Base-by-base conservation (phyloP, 202 grass and related monocot species). In the Miscanthus sacchariflorus region DNA sequence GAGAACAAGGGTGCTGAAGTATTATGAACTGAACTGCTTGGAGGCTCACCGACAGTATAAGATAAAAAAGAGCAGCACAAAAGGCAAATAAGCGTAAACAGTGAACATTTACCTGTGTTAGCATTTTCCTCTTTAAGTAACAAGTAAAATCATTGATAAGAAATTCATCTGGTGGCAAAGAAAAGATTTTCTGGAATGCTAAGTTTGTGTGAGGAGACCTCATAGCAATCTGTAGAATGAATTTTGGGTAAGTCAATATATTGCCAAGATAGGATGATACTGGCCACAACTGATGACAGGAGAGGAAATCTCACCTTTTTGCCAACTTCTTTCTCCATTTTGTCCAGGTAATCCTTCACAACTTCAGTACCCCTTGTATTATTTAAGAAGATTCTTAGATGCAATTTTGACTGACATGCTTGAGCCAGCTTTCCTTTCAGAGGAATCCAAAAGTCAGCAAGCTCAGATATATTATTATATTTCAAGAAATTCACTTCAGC, bases 81-180 rank as follows among this genome's bases (percentile, higher is more conserved):
- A 33, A 56, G 30, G 12, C 5, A 67, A 85, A 78, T 39, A 83
- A 40, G 63, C 28, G 6, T 74, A 76, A 35, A 23, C 0, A 74
- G 82, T 43, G 17, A 75, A 69, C 6, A 88, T 61, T 59, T 50
- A 96, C 94, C 97, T 97, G 97, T 42, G 91, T 93, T 64, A 90
- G 91, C 94, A 95, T 88, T 95, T 95, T 99, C 76, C 97, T 95
- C 88, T 99, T 99, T 82, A 99, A 86, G 75, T 99, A 93, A 59
- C 97, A 99, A 59, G 94, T 99, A 89, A 99, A 99, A 91, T 99
- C 93, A 83, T 99, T 99, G 94, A 99, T 99, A 78, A 99, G 90
- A 89, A 99, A 99, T 90, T 99, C 94, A 88, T 99, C 94, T 36
- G 82, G 76, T 70, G 97, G 97, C 88, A 99, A 91, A 68, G 86